A percentile compares a stretch with the other conserved stretches of the same genome.
Conservation (phyloP, 73 alveolate genomes). For the Paramecium bursaria region DNA sequence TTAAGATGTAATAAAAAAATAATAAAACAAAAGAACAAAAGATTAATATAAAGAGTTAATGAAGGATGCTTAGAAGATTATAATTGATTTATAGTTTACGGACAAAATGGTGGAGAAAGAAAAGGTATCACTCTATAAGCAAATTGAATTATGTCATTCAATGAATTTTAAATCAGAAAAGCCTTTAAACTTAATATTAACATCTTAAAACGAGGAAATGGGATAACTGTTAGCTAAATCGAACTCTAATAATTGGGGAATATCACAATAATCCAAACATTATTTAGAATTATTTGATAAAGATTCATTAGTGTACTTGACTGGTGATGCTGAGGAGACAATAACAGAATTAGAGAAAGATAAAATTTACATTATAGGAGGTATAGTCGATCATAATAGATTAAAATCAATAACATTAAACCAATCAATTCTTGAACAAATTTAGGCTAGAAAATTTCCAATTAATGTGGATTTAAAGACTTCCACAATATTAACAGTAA, state of each 20-base stretch:
- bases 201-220: constrained; percentile 45
- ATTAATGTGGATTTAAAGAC: constrained; percentile 33
- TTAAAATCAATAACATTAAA: constrained; percentile 86
- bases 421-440: constrained; percentile 91
- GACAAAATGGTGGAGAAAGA: constrained; percentile 12
- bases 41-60: constrained; percentile 30
- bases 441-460: constrained; percentile 82
- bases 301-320: constrained; percentile 83
- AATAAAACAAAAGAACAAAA: constrained; percentile 4
- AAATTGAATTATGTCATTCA: constrained; percentile 61
- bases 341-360: constrained; percentile 78
- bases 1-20: background rate
- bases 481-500: constrained; percentile 40
- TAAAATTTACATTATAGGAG: constrained; percentile 95
- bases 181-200: constrained; percentile 54
- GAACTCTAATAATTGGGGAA: constrained; percentile 68
- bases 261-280: constrained; percentile 16
- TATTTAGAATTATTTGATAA: constrained; percentile 57
- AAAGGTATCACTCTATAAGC: constrained; percentile 33
- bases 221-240: constrained; percentile 14
- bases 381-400: constrained; percentile 97
- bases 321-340: constrained; percentile 94
- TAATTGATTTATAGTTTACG: constrained; percentile 33
- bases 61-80: background rate
- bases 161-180: constrained; percentile 36